Conservation (phyloP, 257 asterid species). For the Solanum lycopersicoides region DNA sequence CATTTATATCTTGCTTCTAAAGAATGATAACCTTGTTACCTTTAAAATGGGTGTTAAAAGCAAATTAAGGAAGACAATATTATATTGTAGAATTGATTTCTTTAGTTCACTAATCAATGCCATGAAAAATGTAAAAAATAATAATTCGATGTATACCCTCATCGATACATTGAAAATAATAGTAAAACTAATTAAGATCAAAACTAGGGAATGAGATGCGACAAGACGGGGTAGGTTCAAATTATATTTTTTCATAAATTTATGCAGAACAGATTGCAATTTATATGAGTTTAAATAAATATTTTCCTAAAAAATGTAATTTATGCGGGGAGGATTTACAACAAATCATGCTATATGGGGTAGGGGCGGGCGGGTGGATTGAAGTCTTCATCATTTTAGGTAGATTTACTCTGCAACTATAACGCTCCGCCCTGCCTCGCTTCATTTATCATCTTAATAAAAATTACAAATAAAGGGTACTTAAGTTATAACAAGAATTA, state of each 20-base stretch:
- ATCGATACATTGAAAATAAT: neutral
- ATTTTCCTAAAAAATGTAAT: neutral
- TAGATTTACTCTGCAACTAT: no score
- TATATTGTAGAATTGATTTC: neutral
- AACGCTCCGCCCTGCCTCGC: no score
- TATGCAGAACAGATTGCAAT: neutral
- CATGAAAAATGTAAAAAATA: neutral
- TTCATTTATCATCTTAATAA: neutral
- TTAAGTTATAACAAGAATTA: neutral
- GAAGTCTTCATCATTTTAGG: no score
- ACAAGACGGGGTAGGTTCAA: rapidly evolving
- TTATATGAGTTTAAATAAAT: neutral
- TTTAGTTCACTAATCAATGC: neutral
- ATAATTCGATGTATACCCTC: neutral
- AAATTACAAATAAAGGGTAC: neutral
- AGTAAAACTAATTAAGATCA: no score
- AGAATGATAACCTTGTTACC: neutral
- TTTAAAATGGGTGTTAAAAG: no score
- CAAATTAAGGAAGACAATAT: no score
- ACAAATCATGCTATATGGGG: neutral
- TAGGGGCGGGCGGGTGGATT: neutral
- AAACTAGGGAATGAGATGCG: neutral
- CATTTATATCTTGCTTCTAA: neutral
- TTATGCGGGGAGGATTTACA: neutral
- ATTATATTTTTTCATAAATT: no score